A percentile compares a stretch with the other conserved stretches of the same genome.
phyloP scores from a whole-genome alignment of 192 early-diverging fungal genomes.

The Spizellomyces sp. region DNA sequence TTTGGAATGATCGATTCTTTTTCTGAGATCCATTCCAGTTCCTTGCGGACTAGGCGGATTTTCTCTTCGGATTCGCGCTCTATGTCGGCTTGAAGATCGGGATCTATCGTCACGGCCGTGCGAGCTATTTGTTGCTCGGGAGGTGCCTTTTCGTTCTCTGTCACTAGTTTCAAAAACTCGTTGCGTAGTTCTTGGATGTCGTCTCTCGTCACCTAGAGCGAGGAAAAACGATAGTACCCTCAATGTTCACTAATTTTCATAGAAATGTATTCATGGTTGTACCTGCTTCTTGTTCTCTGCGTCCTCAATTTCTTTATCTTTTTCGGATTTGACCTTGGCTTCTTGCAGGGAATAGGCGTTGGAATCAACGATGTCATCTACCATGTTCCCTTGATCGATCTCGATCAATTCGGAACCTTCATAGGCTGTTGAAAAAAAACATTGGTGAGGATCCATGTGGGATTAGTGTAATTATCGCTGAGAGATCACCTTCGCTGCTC shows the following conservation, averaged over 20 bases:
- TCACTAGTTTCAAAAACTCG: conserved; percentile 52
- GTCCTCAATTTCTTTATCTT: conserved; percentile 54
- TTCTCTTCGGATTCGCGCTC: conserved; percentile 46
- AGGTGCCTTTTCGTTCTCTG: conserved; percentile 45
- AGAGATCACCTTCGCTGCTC: conserved; percentile 31
- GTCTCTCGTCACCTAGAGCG: conserved; percentile 37
- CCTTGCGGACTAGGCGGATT: conserved; percentile 47
- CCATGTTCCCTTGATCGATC: conserved; percentile 11
- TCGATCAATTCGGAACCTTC: conserved; percentile 22
- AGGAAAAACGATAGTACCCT: not conserved
- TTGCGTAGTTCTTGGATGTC: conserved; percentile 52
- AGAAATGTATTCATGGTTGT: not conserved
- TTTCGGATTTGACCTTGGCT: conserved; percentile 59
- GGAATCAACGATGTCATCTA: conserved; percentile 54
- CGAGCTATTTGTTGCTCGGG: conserved; percentile 20
- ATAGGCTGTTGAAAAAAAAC: conserved; percentile 7
- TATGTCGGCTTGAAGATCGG: conserved; percentile 49
- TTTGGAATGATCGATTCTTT: conserved; percentile 53
- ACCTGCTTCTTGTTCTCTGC: conserved; percentile 60
- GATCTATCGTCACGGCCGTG: conserved; percentile 46
- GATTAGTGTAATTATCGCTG: not conserved
- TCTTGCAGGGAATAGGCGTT: conserved; percentile 60
- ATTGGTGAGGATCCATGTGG: not conserved
- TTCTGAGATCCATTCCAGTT: conserved; percentile 61
- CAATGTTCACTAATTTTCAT: conserved; percentile 2